Evolutionary conservation across 2,329 filamentous ascomycete genomes (phyloP).

Genomic region (Pseudogymnoascus sp.): DNA sequence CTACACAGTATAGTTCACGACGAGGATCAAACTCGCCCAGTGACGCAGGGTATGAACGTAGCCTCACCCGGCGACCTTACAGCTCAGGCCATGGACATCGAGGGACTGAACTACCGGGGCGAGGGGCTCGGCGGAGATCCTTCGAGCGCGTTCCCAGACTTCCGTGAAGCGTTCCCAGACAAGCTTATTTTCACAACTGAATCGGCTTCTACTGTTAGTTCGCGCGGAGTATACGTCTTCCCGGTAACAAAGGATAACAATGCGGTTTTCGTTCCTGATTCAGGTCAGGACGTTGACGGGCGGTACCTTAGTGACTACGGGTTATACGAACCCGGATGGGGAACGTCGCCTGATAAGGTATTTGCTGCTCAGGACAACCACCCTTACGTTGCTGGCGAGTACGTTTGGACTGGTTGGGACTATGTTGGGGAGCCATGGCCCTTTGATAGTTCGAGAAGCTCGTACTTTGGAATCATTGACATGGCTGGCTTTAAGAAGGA

Average conservation of each 20-base stretch:
- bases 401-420: slow-evolving; percentile 46
- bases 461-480: slow-evolving; percentile 51
- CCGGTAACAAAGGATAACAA: slow-evolving; percentile 38
- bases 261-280: slow-evolving; percentile 32
- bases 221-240: slow-evolving; percentile 46
- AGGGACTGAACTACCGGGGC: slow-evolving; percentile 50
- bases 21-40: slow-evolving; percentile 42
- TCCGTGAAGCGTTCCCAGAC: slow-evolving; percentile 38
- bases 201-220: slow-evolving; percentile 39
- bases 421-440: slow-evolving; percentile 46
- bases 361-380: slow-evolving; percentile 42
- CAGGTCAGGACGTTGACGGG: slow-evolving; percentile 33
- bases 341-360: slow-evolving; percentile 46
- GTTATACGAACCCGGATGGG: slow-evolving; percentile 41
- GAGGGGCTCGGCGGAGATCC: slow-evolving; percentile 37
- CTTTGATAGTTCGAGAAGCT: slow-evolving; percentile 41
- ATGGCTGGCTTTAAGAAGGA: slow-evolving; percentile 52
- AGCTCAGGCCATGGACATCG: slow-evolving; percentile 37
- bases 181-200: slow-evolving; percentile 42
- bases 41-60: slow-evolving; percentile 41
- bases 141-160: slow-evolving; percentile 33
- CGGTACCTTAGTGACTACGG: slow-evolving; percentile 44
- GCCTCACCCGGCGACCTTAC: slow-evolving; percentile 36
- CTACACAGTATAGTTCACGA: slow-evolving; percentile 37
- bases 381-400: slow-evolving; percentile 46